Evolutionary conservation across 129 eudicot genomes (phyloP), one percentile per base, ranked within the genome.

Genomic region (sunflower (Helianthus annuus)): DNA sequence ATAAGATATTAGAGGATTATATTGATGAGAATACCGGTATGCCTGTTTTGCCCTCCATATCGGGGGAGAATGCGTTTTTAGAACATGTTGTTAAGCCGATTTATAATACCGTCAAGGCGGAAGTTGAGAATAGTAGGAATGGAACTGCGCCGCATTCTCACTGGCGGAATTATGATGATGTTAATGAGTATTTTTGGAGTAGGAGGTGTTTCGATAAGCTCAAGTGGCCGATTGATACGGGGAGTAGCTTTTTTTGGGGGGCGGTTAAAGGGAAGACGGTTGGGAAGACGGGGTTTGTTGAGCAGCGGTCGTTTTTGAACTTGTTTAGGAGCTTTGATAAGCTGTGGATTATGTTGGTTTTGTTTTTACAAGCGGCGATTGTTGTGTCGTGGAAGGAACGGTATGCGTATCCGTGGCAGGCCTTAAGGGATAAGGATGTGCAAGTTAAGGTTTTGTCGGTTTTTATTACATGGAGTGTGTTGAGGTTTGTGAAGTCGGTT

Each of bases 271-370:
- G 87, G 36, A 88, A 75, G 78, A 72, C 70, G 24, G 96, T 89
- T 7, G 98, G 98, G 76, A 92, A 92, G 80, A 92, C 98, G 0
- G 98, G 98, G 58, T 92, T 92, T 72, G 98, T 92, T 10, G 98
- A 92, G 75, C 94, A 83, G 75, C 58, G 98, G 60, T 92, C 98
- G 14, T 92, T 92, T 74, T 82, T 91, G 78, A 92, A 92, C 69
- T 69, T 92, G 83, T 92, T 78, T 70, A 65, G 96, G 76, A 89
- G 96, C 64, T 92, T 92, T 44, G 98, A 92, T 82, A 87, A 88
- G 95, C 68, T 92, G 10, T 92, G 98, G 95, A 75, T 92, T 24
- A 87, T 92, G 98, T 48, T 92, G 75, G 57, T 87, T 54, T 38
- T 92, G 89, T 92, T 92, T 77, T 79, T 92, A 9, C 96, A 92